phyloP scores from a whole-genome alignment of 2,329 filamentous ascomycete genomes.

The Ophiosphaerella korrae region DNA sequence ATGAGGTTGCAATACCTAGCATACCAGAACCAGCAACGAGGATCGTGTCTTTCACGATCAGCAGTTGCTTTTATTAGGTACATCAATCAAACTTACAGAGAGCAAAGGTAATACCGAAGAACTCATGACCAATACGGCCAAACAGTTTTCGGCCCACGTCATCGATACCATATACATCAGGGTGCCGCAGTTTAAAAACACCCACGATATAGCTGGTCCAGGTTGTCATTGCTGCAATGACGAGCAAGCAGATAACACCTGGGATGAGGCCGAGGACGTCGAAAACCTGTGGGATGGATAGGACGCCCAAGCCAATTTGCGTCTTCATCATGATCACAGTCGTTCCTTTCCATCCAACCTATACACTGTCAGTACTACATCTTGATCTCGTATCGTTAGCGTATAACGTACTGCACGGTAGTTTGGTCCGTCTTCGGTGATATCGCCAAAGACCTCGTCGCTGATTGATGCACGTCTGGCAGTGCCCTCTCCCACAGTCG shows the following conservation, averaged over 20 bases:
- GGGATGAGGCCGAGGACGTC: slow-evolving; percentile 56
- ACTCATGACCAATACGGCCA: slow-evolving; percentile 57
- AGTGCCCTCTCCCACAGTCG: background rate
- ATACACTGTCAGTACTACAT: slow-evolving; percentile 1
- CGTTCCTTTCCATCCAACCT: slow-evolving; percentile 36
- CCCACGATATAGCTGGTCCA: slow-evolving; percentile 58
- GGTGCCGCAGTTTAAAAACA: slow-evolving; percentile 60
- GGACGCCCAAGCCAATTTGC: slow-evolving; percentile 48
- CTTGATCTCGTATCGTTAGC: background rate
- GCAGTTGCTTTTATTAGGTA: background rate
- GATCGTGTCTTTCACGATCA: slow-evolving; percentile 23
- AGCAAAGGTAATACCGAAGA: slow-evolving; percentile 47
- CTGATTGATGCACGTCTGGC: slow-evolving; percentile 8
- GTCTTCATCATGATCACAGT: slow-evolving; percentile 39
- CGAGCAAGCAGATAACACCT: slow-evolving; percentile 52
- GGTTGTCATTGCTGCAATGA: slow-evolving; percentile 52
- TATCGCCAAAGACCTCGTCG: slow-evolving; percentile 58
- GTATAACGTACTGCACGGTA: slow-evolving; percentile 52
- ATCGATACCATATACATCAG: slow-evolving; percentile 63
- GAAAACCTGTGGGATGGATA: slow-evolving; percentile 56
- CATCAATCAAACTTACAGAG: slow-evolving; percentile 38
- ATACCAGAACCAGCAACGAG: slow-evolving; percentile 74
- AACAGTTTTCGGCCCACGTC: slow-evolving; percentile 62
- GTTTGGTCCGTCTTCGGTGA: slow-evolving; percentile 56
- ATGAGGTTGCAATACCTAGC: slow-evolving; percentile 53